Evolutionary conservation across 169 alveolate genomes (phyloP).

Genomic region (Babesia ovata): DNA sequence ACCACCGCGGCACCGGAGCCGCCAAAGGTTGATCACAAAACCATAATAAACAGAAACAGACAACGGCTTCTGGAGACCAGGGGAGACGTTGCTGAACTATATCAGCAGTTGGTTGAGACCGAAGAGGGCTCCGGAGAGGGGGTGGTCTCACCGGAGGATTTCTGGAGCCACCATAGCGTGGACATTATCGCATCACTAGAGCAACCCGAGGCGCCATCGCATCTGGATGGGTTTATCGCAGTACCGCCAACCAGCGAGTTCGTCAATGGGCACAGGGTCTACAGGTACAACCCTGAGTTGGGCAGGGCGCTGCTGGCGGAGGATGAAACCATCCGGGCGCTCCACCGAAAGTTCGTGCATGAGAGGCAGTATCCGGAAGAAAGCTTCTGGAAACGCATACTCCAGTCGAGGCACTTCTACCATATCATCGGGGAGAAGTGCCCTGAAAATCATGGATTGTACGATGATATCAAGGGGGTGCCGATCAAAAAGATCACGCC

Average conservation of each 20-base stretch:
- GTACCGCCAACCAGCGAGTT: slow-evolving; percentile 54
- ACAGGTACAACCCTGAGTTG: slow-evolving; percentile 40
- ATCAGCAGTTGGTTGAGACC: slow-evolving; percentile 40
- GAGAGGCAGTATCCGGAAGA: slow-evolving; percentile 56
- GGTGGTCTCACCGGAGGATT: slow-evolving; percentile 51
- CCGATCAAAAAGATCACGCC: slow-evolving; percentile 31
- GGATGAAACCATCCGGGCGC: slow-evolving; percentile 61
- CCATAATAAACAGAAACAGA: slow-evolving; percentile 2
- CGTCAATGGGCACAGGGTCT: slow-evolving; percentile 45
- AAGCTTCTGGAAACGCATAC: slow-evolving; percentile 62
- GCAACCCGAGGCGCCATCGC: slow-evolving; percentile 56
- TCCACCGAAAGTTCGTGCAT: slow-evolving; percentile 44
- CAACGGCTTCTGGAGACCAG: slow-evolving; percentile 26
- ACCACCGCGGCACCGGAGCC: not conserved
- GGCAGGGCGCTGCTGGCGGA: slow-evolving; percentile 51
- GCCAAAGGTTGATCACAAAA: slow-evolving; percentile 4
- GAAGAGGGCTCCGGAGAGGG: slow-evolving; percentile 36
- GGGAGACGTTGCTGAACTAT: slow-evolving; percentile 20
- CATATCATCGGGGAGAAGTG: slow-evolving; percentile 55
- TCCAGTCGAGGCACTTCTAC: slow-evolving; percentile 61
- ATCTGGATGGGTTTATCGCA: slow-evolving; percentile 65
- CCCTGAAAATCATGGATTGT: slow-evolving; percentile 52
- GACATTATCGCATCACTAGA: slow-evolving; percentile 26
- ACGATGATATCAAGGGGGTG: slow-evolving; percentile 65
- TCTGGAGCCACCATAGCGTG: slow-evolving; percentile 63